Evolutionary conservation across 78 protist species (phyloP).

Genomic region (Cavenderia fasciculata): DNA sequence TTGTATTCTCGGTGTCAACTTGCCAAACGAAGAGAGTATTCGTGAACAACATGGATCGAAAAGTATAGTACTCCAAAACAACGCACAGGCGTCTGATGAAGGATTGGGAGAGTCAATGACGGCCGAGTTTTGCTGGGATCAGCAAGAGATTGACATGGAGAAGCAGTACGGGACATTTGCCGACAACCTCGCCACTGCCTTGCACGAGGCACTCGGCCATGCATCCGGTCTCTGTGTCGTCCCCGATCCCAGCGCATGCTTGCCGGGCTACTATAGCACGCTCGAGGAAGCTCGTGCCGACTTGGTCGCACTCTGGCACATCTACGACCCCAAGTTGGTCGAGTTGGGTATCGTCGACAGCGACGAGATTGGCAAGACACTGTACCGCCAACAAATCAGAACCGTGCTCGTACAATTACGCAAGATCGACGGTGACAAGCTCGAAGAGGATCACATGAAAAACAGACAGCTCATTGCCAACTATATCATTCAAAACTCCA

Average conservation of each 20-base stretch:
- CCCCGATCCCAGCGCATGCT: background rate
- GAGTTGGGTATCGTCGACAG: background rate
- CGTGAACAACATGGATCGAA: background rate
- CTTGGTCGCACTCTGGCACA: background rate
- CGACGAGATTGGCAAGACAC: background rate
- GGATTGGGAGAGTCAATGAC: background rate
- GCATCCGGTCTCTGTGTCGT: background rate
- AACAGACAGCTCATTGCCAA: background rate
- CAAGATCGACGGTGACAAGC: background rate
- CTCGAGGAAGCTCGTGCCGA: constrained; percentile 2
- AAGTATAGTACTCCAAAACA: background rate
- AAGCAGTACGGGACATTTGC: background rate
- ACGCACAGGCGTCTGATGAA: background rate
- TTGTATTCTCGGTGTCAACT: background rate
- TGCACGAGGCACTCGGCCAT: background rate
- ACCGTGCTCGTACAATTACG: background rate
- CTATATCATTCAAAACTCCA: background rate
- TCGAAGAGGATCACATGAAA: constrained; percentile 19
- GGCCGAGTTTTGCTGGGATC: background rate
- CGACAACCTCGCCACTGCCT: background rate
- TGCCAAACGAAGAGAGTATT: background rate
- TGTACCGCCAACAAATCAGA: background rate
- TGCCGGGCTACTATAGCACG: background rate
- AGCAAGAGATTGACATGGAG: background rate
- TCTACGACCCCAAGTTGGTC: background rate